Evolutionary conservation across 768 basidiomycete species (phyloP), one percentile per base, ranked within the genome.

Genomic region (Lentinula sp.): DNA sequence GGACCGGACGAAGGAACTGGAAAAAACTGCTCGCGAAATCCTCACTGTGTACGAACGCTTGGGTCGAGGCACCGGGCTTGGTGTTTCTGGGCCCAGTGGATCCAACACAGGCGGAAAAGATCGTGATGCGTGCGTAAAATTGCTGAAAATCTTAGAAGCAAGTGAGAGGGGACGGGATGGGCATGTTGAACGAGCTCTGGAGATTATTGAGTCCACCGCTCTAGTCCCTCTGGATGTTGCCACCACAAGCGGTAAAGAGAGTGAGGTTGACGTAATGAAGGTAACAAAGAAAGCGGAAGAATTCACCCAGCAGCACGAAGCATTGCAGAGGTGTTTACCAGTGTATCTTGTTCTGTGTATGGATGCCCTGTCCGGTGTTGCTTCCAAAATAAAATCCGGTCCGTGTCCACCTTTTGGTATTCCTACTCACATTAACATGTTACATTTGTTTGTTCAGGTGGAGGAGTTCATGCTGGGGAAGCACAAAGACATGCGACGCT

Each of bases 181-280:
- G 78, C 83, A 7, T 8, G 55, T 56, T 13, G 55, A 56, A n/a
- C 37, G 55, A 33, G 55, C 55, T 16, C 23, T 56, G 55, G 55
- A 95, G 93, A 84, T 90, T 48, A 88, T 98, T 78, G 91, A 95
- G 72, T 86, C 86, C 20, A 92, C 89, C 20, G 85, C 90, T 65
- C 81, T 99, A 59, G 83, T 98, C 62, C 97, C 96, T 13, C 78
- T 98, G 61, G 85, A 88, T 60, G 87, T 46, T 33, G 23, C 9
- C 2, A 41, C 43, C 9, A 28, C 55, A 32, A 28, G 39, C 8
- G 41, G 37, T 4, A 56, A 43, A 43, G 55, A 56, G 18, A 41
- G 55, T 1, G 57, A 59, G 6, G 57, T 86, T 1, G 95, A 98
- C 64, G 84, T 95, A 13, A 84, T 85, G 8, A 88, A 88, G 70